Conservation (phyloP, 2,329 filamentous ascomycete genomes). For the Claviceps sp. region DNA sequence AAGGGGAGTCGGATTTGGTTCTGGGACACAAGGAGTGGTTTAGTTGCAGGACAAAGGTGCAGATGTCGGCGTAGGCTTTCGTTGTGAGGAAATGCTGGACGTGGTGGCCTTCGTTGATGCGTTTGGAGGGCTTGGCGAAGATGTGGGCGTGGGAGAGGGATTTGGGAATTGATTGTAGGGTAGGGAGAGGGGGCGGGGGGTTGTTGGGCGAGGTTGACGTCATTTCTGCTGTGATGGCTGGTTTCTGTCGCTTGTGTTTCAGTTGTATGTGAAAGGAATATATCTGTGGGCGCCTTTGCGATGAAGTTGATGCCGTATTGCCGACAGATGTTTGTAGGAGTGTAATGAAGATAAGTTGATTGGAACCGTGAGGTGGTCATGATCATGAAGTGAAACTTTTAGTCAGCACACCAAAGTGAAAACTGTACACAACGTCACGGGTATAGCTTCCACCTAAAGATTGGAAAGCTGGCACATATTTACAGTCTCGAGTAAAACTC, state of each 20-base stretch:
- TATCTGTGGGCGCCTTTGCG: not conserved
- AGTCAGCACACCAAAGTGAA: not conserved
- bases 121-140: slow-evolving; percentile 61
- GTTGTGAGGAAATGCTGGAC: slow-evolving; percentile 68
- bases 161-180: slow-evolving; percentile 35
- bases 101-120: slow-evolving; percentile 75
- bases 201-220: slow-evolving; percentile 3
- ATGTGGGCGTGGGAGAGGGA: slow-evolving; percentile 20
- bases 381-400: not conserved
- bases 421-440: not conserved
- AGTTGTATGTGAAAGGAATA: too few relatives aligned
- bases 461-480: not conserved
- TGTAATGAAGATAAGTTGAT: too few relatives aligned
- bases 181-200: slow-evolving; percentile 11
- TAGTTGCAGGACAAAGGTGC: slow-evolving; percentile 76
- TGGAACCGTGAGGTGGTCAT: not conserved
- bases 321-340: not conserved
- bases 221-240: not conserved
- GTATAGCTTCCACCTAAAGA: not conserved
- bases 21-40: slow-evolving; percentile 75
- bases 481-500: too few relatives aligned
- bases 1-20: slow-evolving; percentile 22
- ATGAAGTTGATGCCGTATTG: not conserved
- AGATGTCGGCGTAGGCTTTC: slow-evolving; percentile 75
- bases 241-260: not conserved